Evolutionary conservation across 768 basidiomycete species (phyloP).

Genomic region (Scleroderma citrinum): DNA sequence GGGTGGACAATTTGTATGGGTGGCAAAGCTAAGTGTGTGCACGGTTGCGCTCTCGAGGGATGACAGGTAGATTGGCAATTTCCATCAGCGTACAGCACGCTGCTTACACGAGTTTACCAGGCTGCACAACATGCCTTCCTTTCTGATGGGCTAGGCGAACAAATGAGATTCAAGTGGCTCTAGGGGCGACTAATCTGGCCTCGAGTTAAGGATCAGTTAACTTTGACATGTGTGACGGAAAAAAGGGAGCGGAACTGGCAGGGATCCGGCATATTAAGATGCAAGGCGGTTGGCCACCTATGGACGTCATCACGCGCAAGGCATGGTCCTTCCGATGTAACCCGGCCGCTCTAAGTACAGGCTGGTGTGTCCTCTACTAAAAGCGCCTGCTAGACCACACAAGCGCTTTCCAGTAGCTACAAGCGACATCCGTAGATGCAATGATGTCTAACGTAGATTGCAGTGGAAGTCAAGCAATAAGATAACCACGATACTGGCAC

Average conservation of each 20-base stretch:
- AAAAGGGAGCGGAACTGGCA: background rate
- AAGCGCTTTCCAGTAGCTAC: background rate
- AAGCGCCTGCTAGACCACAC: background rate
- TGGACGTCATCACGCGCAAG: slow-evolving; percentile 1
- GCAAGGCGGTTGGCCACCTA: background rate
- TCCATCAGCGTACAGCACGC: slow-evolving; percentile 26
- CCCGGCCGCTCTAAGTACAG: background rate
- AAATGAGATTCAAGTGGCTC: slow-evolving; percentile 34
- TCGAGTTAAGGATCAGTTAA: slow-evolving; percentile 13
- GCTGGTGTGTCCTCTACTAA: background rate
- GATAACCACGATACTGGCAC: no score
- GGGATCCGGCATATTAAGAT: background rate
- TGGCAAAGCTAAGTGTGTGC: slow-evolving; percentile 19
- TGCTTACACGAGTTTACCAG: slow-evolving; percentile 33
- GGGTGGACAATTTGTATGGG: slow-evolving; percentile 25
- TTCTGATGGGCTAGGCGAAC: slow-evolving; percentile 30
- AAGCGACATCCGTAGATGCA: background rate
- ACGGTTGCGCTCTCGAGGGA: slow-evolving; percentile 21
- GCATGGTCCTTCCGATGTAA: background rate
- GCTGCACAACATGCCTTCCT: slow-evolving; percentile 31
- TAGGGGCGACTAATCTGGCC: slow-evolving; percentile 25
- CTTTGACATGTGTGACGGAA: slow-evolving; percentile 4
- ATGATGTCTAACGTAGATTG: no score
- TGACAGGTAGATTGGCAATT: slow-evolving; percentile 22
- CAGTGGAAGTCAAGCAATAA: background rate